Conservation (phyloP, 768 basidiomycete species). For the Lentinula raphanica region DNA sequence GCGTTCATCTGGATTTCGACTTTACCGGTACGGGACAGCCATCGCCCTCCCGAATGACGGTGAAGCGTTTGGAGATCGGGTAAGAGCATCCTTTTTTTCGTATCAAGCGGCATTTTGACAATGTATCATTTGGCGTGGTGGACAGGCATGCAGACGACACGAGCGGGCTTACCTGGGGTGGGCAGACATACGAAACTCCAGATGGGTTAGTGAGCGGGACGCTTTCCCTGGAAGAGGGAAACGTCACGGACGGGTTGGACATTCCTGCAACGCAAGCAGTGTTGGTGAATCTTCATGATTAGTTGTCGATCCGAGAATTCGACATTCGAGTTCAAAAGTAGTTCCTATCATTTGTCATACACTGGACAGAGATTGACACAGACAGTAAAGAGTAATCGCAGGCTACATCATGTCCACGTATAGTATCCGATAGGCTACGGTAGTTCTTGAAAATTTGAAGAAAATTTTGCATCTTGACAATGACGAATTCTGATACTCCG, state of each 20-base stretch:
- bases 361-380: no score
- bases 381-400: no score
- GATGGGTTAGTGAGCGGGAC: conserved; percentile 23
- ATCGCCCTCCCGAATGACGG: conserved; percentile 28
- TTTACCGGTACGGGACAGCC: conserved; percentile 24
- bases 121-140: no score
- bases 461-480: no score
- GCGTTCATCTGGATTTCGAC: conserved; percentile 36
- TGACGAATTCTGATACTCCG: no score
- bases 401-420: no score
- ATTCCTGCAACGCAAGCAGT: conserved; percentile 31
- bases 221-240: conserved; percentile 11
- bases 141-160: conserved; percentile 44
- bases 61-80: conserved; percentile 48
- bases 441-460: no score
- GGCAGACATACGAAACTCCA: conserved; percentile 31
- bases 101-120: background rate
- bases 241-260: conserved; percentile 22
- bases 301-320: background rate
- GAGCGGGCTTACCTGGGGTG: conserved; percentile 27
- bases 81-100: conserved; percentile 18
- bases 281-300: conserved; percentile 10
- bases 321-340: no score
- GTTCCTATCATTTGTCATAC: no score
- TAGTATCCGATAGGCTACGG: no score